Evolutionary conservation across 2,329 filamentous ascomycete genomes (phyloP).

Genomic region (Penicillium decumbens): DNA sequence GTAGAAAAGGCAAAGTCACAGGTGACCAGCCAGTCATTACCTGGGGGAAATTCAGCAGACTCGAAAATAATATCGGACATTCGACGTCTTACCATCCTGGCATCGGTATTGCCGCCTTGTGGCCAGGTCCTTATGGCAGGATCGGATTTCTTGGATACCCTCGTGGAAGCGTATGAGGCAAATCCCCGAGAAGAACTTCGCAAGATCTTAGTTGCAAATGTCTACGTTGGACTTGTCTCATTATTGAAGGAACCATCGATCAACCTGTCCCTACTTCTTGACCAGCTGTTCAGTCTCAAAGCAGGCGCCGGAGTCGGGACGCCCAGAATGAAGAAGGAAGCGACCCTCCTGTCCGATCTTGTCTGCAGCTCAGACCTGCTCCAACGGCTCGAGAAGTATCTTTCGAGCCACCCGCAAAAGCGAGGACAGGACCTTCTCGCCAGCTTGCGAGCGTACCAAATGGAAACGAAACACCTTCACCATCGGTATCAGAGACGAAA

Average conservation of each 20-base stretch:
- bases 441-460: constrained; percentile 39
- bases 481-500: constrained; percentile 41
- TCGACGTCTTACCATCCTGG: constrained; percentile 38
- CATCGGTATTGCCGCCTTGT: constrained; percentile 40
- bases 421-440: constrained; percentile 40
- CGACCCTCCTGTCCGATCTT: constrained; percentile 72
- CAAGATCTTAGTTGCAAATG: constrained; percentile 64
- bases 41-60: constrained; percentile 8
- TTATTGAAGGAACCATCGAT: constrained; percentile 63
- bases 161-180: constrained; percentile 48
- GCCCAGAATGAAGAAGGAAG: constrained; percentile 36
- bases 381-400: constrained; percentile 36
- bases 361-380: constrained; percentile 76
- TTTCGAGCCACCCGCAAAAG: constrained; percentile 36
- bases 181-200: constrained; percentile 58
- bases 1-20: constrained; percentile 36
- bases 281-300: constrained; percentile 79
- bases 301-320: constrained; percentile 61
- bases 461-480: constrained; percentile 37
- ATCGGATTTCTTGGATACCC: constrained; percentile 78
- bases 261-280: constrained; percentile 70
- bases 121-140: constrained; percentile 69
- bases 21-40: constrained; percentile 31
- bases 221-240: constrained; percentile 70
- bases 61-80: constrained; percentile 26